Evolutionary conservation across 495 filamentous ascomycete genomes (phyloP), one percentile per base, ranked within the genome.

Genomic region (Sphaerosporella brunnea): DNA sequence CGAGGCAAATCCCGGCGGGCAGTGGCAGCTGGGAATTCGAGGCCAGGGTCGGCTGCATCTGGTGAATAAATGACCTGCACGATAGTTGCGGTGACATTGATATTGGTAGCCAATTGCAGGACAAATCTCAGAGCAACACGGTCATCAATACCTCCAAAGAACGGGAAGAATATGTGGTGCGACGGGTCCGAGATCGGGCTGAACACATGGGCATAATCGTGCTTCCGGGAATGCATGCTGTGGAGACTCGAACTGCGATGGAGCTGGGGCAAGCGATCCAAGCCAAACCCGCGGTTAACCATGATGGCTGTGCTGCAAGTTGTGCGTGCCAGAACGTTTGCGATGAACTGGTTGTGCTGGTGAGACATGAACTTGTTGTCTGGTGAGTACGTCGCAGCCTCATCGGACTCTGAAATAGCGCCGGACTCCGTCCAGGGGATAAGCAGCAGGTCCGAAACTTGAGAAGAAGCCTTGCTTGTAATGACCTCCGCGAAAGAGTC

Each of bases 371-470:
- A 72, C 5, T 70, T 65, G 42, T 76, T 71, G 47, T 64, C 65
- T 0, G 59, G 35, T 23, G 32, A 48, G 30, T 26, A 30, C 25
- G 25, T 34, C 26, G 53, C 54, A 13, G 47, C 28, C 2, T 61
- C 58, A 26, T 69, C 64, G 36, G 69, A 63, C 44, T 94, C 86
- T 9, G 70, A 70, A 50, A 82, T 71, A 46, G 69, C 74, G 13
- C 82, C 84, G n/a, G 73, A 77, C 49, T 92, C 84, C 55, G 79
- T 83, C 90, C 90, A 97, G 0, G 90, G 87, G 28, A 95, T 73
- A 4, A 97, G 68, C 0, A 93, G 72, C 34, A 97, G 73, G 53
- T 96, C 85, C 0, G 84, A 79, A 0, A 66, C 66, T 5, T 75
- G 69, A 18, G 84, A 76, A 2, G 70, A 68, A 11, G 85, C 82